Evolutionary conservation across 805 yeast species (phyloP), one percentile per base, ranked within the genome.

Genomic region (Hermanozyma aechmeae): DNA sequence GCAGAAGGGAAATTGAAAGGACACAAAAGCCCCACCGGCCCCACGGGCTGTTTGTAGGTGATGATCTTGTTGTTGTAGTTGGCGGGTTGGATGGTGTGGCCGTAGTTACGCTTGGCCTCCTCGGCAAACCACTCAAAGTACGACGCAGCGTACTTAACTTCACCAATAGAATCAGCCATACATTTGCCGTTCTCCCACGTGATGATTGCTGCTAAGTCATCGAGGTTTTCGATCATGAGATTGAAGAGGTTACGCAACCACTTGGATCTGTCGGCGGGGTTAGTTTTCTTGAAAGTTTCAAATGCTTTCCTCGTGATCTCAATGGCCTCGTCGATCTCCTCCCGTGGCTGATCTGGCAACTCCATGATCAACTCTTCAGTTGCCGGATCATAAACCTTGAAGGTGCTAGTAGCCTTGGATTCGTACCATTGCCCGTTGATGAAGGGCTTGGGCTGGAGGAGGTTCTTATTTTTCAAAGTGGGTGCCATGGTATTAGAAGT

Each of bases 1-100:
- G 79, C 80, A 34, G 64, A 56, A 17, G 83, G 83, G 57, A 75
- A 75, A 50, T 76, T 76, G 71, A 78, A 76, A 17, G 82, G 82
- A 32, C 76, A 69, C 39, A 76, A 68, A 36, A 73, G 61, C 18
- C 76, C 79, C 27, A 75, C 73, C 5, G 73, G 76, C 28, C 83
- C 83, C 29, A 76, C 65, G 4, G 80, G 79, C 44, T 74, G 76
- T 40, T 67, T 71, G 28, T 61, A 42, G 13, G 80, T 71, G 36
- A 66, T 56, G 14, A 69, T 68, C 47, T 76, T 65, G 42, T 68
- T 72, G 29, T 63, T 51, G 26, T 64, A 57, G 42, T 65, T 68
- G 14, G 65, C 35, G 7, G 79, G 75, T 41, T 71, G 78, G 33
- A 73, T 72, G 3, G 76, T 69, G 33, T 64, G 57, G 27, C 80